A percentile compares a stretch with the other conserved stretches of the same genome.
These are phyloP conservation scores for Quercus cerris DNA, from an alignment of 306 rosid genomes.

Conservation along the genomic window DNA sequence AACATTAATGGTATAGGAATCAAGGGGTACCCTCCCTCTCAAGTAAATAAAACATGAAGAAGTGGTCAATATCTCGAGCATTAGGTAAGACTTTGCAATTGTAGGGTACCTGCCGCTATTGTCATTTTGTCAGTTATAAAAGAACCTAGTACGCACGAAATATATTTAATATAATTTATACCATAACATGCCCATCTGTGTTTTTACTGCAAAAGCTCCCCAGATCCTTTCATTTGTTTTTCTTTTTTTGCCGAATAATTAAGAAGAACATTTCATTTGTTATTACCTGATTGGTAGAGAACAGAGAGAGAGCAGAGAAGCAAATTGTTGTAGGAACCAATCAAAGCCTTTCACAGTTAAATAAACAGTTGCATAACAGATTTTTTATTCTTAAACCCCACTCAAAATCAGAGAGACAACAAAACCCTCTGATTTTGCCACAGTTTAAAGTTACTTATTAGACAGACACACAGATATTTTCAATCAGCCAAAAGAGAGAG, in stretches of 20 bases:
- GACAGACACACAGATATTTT: too few relatives aligned
- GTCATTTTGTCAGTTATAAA: background rate
- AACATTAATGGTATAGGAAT: background rate
- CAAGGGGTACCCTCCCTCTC: background rate
- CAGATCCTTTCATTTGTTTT: background rate
- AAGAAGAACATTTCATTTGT: background rate
- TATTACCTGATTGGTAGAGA: too few relatives aligned
- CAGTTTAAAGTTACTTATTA: conserved; percentile 10
- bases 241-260: too few relatives aligned
- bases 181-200: background rate
- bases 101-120: background rate
- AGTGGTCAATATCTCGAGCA: background rate
- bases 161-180: background rate
- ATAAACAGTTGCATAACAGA: conserved; percentile 23
- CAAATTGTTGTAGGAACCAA: conserved; percentile 15
- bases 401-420: background rate
- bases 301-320: background rate
- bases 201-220: background rate
- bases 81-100: background rate
- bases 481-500: background rate
- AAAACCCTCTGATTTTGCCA: background rate
- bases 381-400: background rate
- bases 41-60: background rate
- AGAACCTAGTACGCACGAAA: conserved; percentile 1
- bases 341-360: conserved; percentile 19